These are phyloP conservation scores for Aspergillus piperis DNA, from an alignment of 2,329 filamentous ascomycete genomes.

Conservation along the genomic window DNA sequence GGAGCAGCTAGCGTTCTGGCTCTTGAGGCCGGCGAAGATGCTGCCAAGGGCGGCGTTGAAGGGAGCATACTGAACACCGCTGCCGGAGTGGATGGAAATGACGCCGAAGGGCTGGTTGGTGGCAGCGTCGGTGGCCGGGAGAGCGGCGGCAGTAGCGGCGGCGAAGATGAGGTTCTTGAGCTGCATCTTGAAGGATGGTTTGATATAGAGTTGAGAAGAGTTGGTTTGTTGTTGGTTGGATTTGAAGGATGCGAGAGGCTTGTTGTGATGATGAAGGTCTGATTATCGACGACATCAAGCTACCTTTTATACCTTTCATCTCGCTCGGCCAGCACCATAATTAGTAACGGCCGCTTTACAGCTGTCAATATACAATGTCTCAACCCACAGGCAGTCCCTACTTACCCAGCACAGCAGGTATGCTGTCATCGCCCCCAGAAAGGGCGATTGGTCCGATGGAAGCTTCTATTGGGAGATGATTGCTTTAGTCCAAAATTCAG, in stretches of 20 bases:
- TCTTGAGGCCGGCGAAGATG: constrained; percentile 48
- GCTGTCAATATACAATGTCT: background rate
- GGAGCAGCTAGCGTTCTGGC: constrained; percentile 54
- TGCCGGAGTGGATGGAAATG: constrained; percentile 54
- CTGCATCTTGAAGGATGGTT: constrained; percentile 28
- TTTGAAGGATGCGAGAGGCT: background rate
- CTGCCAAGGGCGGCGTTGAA: constrained; percentile 50
- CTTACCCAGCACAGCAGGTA: background rate
- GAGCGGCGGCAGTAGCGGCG: constrained; percentile 30
- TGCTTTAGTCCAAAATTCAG: background rate
- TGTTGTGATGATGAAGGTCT: background rate
- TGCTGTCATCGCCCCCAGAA: background rate
- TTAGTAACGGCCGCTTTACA: background rate
- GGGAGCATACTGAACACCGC: constrained; percentile 49
- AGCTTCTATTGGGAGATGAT: background rate
- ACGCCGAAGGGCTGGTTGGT: constrained; percentile 48
- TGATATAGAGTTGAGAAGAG: background rate
- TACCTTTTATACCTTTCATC: background rate
- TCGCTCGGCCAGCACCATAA: background rate
- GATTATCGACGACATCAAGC: background rate
- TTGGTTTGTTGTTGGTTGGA: background rate
- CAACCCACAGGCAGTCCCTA: background rate
- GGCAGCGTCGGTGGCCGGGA: constrained; percentile 21
- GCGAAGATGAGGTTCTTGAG: constrained; percentile 30
- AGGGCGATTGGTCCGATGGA: background rate